These are phyloP conservation scores for Aspergillus awamori DNA, from an alignment of 2,329 filamentous ascomycete genomes.

Conservation along the genomic window DNA sequence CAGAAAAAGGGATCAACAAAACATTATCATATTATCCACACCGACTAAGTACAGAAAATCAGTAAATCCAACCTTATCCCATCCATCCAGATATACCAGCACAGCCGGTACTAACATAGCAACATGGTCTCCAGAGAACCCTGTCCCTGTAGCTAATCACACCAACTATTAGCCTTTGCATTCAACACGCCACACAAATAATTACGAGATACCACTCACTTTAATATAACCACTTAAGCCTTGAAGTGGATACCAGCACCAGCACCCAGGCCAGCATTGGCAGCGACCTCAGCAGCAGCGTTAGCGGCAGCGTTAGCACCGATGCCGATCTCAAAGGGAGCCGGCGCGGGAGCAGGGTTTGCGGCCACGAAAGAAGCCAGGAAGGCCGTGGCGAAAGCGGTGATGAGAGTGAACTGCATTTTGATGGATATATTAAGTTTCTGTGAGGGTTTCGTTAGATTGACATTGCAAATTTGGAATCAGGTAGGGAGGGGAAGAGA, in stretches of 20 bases:
- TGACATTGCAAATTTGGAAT: too few species aligned
- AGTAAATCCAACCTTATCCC: background rate
- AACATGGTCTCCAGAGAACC: background rate
- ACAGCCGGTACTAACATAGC: background rate
- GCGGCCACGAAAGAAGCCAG: background rate
- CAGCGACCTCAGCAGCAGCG: background rate
- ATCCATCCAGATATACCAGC: background rate
- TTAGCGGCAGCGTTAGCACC: background rate
- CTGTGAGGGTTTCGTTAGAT: background rate
- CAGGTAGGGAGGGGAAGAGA: too few species aligned
- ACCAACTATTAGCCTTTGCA: too few species aligned
- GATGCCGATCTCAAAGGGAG: background rate
- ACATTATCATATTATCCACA: background rate
- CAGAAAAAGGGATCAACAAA: background rate
- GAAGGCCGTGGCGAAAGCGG: slow-evolving; percentile 2
- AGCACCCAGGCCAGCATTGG: background rate
- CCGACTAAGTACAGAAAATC: background rate
- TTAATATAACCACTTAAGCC: background rate
- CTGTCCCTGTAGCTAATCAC: background rate
- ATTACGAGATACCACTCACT: background rate
- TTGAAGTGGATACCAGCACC: background rate
- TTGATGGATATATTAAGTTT: background rate
- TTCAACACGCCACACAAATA: too few species aligned
- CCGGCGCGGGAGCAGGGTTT: background rate
- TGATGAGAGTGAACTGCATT: slow-evolving; percentile 1